Conservation (phyloP, 345 rosid genomes). For the Kandelia obovata region DNA sequence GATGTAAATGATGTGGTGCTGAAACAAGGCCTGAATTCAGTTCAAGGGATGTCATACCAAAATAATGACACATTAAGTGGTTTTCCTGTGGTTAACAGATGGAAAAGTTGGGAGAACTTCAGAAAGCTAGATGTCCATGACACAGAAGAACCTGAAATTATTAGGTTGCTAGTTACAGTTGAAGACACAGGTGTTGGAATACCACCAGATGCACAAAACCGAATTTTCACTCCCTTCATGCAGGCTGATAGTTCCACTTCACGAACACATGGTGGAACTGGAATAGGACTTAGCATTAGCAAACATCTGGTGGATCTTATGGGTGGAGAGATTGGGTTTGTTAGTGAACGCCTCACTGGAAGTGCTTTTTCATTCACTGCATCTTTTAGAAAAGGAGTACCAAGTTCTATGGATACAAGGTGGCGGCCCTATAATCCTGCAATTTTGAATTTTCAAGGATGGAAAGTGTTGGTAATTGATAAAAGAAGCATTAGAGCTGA, state of each 20-base stretch:
- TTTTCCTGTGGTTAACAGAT: slow-evolving; percentile 66
- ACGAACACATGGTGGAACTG: slow-evolving; percentile 92
- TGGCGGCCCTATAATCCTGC: slow-evolving; percentile 43
- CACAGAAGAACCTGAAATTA: slow-evolving; percentile 31
- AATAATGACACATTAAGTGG: slow-evolving; percentile 61
- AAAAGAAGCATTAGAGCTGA: slow-evolving; percentile 64
- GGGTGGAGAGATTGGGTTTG: slow-evolving; percentile 91
- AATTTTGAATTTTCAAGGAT: slow-evolving; percentile 51
- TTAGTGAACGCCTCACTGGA: slow-evolving; percentile 66
- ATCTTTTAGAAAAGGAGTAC: slow-evolving; percentile 52
- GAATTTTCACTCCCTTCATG: slow-evolving; percentile 91
- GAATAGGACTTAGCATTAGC: slow-evolving; percentile 94
- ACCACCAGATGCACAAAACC: slow-evolving; percentile 64
- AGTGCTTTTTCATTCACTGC: slow-evolving; percentile 86
- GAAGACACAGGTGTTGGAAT: slow-evolving; percentile 97
- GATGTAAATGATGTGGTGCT: slow-evolving; percentile 52
- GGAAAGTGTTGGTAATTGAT: slow-evolving; percentile 74
- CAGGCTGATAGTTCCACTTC: slow-evolving; percentile 99
- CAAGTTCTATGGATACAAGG: slow-evolving; percentile 37
- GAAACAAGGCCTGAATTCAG: slow-evolving; percentile 43
- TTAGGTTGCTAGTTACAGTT: slow-evolving; percentile 68
- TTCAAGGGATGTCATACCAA: slow-evolving; percentile 30
- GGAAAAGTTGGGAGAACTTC: slow-evolving; percentile 81
- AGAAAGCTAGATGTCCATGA: slow-evolving; percentile 22
- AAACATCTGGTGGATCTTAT: slow-evolving; percentile 84